Percentiles rank a stretch among this genome's conserved stretches.
These are phyloP conservation scores for Epichloe festucae DNA, from an alignment of 2,329 filamentous ascomycete species.

Conservation along the genomic window DNA sequence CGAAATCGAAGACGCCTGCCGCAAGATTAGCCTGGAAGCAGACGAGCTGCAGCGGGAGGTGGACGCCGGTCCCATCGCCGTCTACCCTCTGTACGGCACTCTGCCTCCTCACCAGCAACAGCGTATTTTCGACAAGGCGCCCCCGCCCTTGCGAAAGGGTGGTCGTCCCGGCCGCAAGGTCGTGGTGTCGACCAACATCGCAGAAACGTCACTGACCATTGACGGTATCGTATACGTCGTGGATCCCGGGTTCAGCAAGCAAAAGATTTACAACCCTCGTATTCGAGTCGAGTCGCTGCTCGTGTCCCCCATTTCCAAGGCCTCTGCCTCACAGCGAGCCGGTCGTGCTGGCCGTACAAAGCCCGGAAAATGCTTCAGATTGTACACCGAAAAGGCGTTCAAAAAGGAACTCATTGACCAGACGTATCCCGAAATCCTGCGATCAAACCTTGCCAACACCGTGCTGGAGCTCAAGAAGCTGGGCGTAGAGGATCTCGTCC, in stretches of 20 bases:
- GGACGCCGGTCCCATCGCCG: constrained; percentile 75
- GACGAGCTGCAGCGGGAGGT: constrained; percentile 88
- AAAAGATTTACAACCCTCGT: constrained; percentile 97
- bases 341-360: constrained; percentile 98
- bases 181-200: constrained; percentile 94
- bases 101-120: constrained; percentile 89
- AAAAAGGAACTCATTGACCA: constrained; percentile 97
- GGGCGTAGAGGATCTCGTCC: constrained; percentile 86
- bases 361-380: constrained; percentile 93
- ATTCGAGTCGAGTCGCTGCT: constrained; percentile 92
- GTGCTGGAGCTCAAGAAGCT: constrained; percentile 96
- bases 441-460: constrained; percentile 88
- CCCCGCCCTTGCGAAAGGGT: constrained; percentile 55
- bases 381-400: constrained; percentile 92
- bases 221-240: constrained; percentile 98
- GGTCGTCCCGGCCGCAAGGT: constrained; percentile 85
- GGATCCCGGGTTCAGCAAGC: constrained; percentile 98
- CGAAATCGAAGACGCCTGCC: constrained; percentile 91
- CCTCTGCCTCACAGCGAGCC: constrained; percentile 90
- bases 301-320: constrained; percentile 96
- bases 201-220: constrained; percentile 93
- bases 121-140: constrained; percentile 84
- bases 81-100: constrained; percentile 90
- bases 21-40: constrained; percentile 80
- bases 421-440: constrained; percentile 89